Base-by-base conservation (phyloP, 352 stramenopile species). In the Pythium diclinum region DNA sequence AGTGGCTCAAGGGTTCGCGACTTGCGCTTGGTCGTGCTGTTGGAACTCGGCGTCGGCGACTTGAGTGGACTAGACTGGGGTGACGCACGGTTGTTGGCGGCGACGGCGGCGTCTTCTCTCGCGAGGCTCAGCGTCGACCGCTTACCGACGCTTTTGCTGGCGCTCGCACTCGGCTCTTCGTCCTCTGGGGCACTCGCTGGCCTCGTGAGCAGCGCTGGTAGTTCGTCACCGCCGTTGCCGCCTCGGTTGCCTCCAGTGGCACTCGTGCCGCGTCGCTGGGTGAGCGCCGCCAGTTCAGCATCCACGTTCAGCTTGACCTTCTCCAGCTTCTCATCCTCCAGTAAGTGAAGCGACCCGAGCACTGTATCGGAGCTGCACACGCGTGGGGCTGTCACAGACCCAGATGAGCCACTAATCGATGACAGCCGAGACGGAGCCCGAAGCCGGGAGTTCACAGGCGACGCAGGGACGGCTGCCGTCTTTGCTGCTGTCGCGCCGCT, bases 281-380 rank as follows among this genome's bases (percentile, higher is more conserved):
- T 59, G 42, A 68, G 61, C 8, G 66, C 53, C 21, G 75, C 78
- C 10, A 91, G 71, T 55, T 89, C 82, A 4, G 67, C 71, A 3
- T 89, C 82, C 32, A 91, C 66, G 34, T 88, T 84, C 10, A 91
- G 61, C 34, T 74, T 73, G 23, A 87, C 74, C 32, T 91, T 91
- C 36, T 88, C 80, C 44, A 77, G 71, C 28, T 66, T 69, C 3
- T 72, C 61, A 61, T 88, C 83, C 23, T 69, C 65, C n/a, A 91
- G 63, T 14, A 85, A 59, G 61, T 82, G 68, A 19, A 88, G 72
- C 34, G 56, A 65, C 1, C 83, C 83, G 16, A 91, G 56, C 42
- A 89, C 78, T 21, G 74, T 59, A 53, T 91, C 83, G 8, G 68
- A 72, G 59, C 79, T 88, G 62, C 83, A 91, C 9, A 65, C 69